Conservation (phyloP, 2,329 filamentous ascomycete genomes). For the Lasiodiplodia gonubiensis region DNA sequence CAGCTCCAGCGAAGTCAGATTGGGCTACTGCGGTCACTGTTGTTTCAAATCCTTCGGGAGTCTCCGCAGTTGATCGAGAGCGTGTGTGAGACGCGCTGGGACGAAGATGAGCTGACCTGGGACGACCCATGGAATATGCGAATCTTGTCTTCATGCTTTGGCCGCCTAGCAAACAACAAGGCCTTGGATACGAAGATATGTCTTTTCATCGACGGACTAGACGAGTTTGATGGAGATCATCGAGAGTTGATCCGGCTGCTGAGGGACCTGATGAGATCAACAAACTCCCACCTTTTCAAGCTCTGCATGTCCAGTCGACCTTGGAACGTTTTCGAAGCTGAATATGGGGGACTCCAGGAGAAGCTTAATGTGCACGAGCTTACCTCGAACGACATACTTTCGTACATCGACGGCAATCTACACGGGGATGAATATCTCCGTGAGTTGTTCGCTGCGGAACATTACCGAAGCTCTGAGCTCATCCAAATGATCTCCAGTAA, state of each 20-base stretch:
- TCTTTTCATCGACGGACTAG: constrained; percentile 35
- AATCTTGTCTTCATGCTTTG: background rate
- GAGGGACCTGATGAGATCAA: background rate
- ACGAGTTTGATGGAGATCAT: constrained; percentile 31
- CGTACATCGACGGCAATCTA: too few species aligned
- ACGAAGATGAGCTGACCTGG: background rate
- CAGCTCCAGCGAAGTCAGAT: constrained; percentile 35
- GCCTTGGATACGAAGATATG: background rate
- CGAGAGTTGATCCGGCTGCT: background rate
- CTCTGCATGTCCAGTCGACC: constrained; percentile 32
- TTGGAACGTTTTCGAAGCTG: constrained; percentile 26
- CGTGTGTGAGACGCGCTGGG: background rate
- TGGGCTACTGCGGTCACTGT: constrained; percentile 37
- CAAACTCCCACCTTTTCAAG: constrained; percentile 32
- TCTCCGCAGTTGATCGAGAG: background rate
- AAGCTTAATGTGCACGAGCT: constrained; percentile 33
- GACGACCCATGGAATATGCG: background rate
- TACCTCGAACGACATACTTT: background rate
- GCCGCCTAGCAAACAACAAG: background rate
- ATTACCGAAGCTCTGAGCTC: background rate
- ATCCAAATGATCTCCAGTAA: background rate
- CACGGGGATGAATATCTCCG: background rate
- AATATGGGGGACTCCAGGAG: constrained; percentile 24
- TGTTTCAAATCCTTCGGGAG: constrained; percentile 32
- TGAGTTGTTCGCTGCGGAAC: background rate